phyloP scores from a whole-genome alignment of 2,329 filamentous ascomycete species.

The Diaporthe sp. region DNA sequence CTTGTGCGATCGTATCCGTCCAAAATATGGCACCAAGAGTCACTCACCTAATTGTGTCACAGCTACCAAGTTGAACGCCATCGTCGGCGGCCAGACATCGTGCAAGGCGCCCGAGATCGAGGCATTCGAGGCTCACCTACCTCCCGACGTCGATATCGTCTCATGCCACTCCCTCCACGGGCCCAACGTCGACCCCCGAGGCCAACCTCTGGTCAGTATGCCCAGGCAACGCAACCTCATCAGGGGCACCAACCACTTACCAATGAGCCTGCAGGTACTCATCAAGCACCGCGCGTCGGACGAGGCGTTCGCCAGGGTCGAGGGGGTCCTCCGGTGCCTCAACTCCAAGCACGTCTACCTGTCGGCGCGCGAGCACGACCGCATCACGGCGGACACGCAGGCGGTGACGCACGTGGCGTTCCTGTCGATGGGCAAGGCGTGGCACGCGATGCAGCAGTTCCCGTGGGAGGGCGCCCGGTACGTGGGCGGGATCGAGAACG shows the following conservation, averaged over 20 bases:
- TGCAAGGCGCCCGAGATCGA: conserved; percentile 97
- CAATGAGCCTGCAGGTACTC: conserved; percentile 68
- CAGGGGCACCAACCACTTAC: not conserved
- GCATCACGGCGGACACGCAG: conserved; percentile 98
- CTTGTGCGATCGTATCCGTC: conserved; percentile 73
- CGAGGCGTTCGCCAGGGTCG: conserved; percentile 81
- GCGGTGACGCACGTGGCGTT: conserved; percentile 98
- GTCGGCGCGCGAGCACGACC: conserved; percentile 89
- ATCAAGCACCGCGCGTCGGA: conserved; percentile 93
- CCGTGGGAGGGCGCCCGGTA: conserved; percentile 98
- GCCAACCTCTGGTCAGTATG: conserved; percentile 86
- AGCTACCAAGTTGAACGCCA: conserved; percentile 96
- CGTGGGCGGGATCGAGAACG: conserved; percentile 97
- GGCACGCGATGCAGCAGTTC: conserved; percentile 95
- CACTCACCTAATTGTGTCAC: conserved; percentile 43
- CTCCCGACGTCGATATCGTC: conserved; percentile 89
- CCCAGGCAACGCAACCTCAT: not conserved
- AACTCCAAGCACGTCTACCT: conserved; percentile 90
- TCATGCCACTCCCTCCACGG: conserved; percentile 98
- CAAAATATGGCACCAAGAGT: not conserved
- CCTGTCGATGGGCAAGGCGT: conserved; percentile 96
- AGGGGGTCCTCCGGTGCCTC: conserved; percentile 85
- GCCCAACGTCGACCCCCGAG: conserved; percentile 87
- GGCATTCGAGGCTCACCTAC: conserved; percentile 91
- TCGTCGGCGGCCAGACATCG: conserved; percentile 97